Evolutionary conservation across 148 eudicot genomes (phyloP), one percentile per base, ranked within the genome.

Genomic region (Diospyros kaki): DNA sequence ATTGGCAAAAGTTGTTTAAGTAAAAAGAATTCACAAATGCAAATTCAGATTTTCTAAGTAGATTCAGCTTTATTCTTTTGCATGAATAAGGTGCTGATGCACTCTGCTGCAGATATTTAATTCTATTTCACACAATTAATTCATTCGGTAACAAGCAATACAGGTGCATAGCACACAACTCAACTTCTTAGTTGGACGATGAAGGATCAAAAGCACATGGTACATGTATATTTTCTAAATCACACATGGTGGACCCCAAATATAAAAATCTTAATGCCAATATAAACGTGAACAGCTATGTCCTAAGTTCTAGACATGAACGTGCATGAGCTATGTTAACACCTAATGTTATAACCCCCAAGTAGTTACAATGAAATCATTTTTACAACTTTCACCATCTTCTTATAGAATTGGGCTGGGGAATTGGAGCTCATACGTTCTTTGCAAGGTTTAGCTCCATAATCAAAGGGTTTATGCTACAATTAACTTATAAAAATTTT

Each of bases 301-400:
- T 55, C 62, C 66, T 44, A 65, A 78, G 61, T 46, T 65, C 28
- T 11, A 55, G 66, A 18, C 14, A 72, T 48, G 38, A n/a, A 43
- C 54, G 44, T 14, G 18, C n/a, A 44, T n/a, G 1, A 44, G 38
- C 42, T 1, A 1, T 42, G 12, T 72, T 61, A 43, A 46, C 65
- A 46, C 38, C 67, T 60, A 10, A 58, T 44, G 64, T 44, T 45
- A 58, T 68, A 38, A 43, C 39, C 52, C 39, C 8, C 14, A 28
- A 51, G 45, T 53, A 51, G 40, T 28, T 48, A 7, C 5, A 38
- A 68, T 13, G 28, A 28, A 28, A 28, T 28, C 28, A 28, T 28
- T 28, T 28, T 28, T 28, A 28, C 28, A 28, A 28, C 28, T 28
- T 28, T 28, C 28, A 28, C 28, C 28, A 28, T 28, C 28, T 28